A percentile compares a stretch with the other conserved stretches of the same genome.
Conservation (phyloP, 2,329 filamentous ascomycete species). For the Xylaria sp. region DNA sequence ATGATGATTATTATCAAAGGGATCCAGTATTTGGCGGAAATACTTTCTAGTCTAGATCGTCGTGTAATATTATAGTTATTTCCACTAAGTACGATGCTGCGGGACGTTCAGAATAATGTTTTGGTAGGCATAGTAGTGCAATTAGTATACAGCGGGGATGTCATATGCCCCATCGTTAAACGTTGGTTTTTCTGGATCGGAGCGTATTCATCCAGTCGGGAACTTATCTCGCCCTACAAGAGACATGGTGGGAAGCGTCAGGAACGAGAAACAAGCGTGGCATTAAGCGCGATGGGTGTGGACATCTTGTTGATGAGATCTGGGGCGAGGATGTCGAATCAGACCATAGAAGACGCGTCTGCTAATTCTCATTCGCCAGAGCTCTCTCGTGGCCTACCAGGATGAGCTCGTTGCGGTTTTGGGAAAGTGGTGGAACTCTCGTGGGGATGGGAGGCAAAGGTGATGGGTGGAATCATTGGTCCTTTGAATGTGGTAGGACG, state of each 20-base stretch:
- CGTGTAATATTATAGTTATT: background rate
- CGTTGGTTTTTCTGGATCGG: background rate
- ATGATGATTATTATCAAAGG: slow-evolving; percentile 2
- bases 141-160: background rate
- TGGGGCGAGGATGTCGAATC: slow-evolving; percentile 28
- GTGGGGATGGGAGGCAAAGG: slow-evolving; percentile 5
- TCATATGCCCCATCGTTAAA: background rate
- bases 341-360: slow-evolving; percentile 29
- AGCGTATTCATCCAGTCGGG: slow-evolving; percentile 19
- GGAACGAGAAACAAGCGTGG: slow-evolving; percentile 32
- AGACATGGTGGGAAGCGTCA: slow-evolving; percentile 15
- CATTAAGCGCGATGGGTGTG: slow-evolving; percentile 33
- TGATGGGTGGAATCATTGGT: slow-evolving; percentile 19
- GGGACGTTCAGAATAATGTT: slow-evolving; percentile 10
- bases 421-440: slow-evolving; percentile 32
- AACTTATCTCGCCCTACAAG: slow-evolving; percentile 23
- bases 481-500: slow-evolving; percentile 1
- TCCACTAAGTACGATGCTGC: background rate
- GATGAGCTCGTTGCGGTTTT: slow-evolving; percentile 34
- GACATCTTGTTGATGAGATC: slow-evolving; percentile 28
- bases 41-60: background rate
- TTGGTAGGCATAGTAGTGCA: background rate
- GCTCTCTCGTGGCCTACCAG: slow-evolving; percentile 30
- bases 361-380: slow-evolving; percentile 29
- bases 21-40: slow-evolving; percentile 1